Percentiles rank a stretch among this genome's conserved stretches.
phyloP scores from a whole-genome alignment of 176 grass and related monocot species.

The barley (Hordeum vulgare) region MorexV3_pseudomolecules_assembly NC_058523.1:524358707-524359206 shows the following conservation, averaged over 20 bases:
- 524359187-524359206: not conserved
- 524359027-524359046: conserved; percentile 1
- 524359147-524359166: not conserved
- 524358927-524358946: not conserved
- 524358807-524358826: not conserved
- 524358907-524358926: not conserved
- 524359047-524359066: not conserved
- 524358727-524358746: not conserved
- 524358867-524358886: not conserved
- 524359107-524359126: not conserved
- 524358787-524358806: not conserved
- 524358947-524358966: not conserved
- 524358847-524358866: not conserved
- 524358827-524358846: not conserved
- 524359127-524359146: not conserved
- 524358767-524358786: not conserved
- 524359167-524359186: not conserved
- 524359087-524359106: too few species aligned
- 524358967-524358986: not conserved
- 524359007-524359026: not conserved
- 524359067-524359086: not conserved
- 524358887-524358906: not conserved
- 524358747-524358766: not conserved
- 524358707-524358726: not conserved
- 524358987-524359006: not conserved